Conservation (phyloP, 139 green algal species). For the Chlorella sp. region DNA sequence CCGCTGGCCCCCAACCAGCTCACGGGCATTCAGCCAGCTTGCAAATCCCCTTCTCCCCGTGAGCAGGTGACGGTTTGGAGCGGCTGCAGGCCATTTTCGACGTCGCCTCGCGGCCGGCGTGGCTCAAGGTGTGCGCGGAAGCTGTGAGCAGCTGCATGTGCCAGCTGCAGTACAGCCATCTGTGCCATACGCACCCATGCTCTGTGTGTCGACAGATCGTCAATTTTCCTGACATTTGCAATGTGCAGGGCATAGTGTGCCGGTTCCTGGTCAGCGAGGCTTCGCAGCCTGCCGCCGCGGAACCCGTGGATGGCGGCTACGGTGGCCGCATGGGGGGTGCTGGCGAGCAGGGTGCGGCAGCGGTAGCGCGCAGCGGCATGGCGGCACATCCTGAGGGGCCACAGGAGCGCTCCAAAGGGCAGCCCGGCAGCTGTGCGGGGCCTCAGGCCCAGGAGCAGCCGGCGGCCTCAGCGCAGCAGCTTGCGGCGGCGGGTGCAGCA, state of each 20-base stretch:
- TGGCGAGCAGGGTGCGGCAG: background rate
- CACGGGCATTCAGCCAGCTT: too few species aligned
- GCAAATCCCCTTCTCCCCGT: too few species aligned
- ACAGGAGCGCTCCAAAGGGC: background rate
- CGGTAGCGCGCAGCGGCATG: background rate
- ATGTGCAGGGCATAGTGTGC: constrained; percentile 26
- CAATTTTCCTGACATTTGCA: too few species aligned
- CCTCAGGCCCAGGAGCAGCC: background rate
- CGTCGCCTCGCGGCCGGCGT: constrained; percentile 9
- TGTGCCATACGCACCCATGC: too few species aligned
- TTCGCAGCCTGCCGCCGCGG: background rate
- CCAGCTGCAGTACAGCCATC: too few species aligned
- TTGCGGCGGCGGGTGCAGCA: too few species aligned
- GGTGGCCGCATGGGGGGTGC: background rate
- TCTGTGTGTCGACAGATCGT: too few species aligned
- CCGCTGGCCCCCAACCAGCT: too few species aligned
- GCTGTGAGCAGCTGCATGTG: background rate
- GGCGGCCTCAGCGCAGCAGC: too few species aligned
- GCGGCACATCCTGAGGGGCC: background rate
- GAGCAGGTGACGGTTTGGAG: constrained; percentile 36
- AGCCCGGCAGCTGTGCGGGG: background rate
- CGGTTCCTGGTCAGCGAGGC: constrained; percentile 26
- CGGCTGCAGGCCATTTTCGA: constrained; percentile 19
- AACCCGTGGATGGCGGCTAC: background rate
- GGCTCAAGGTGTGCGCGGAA: constrained; percentile 12